phyloP scores from a whole-genome alignment of 75 land plant species.

The Cunninghamia lanceolata region DNA sequence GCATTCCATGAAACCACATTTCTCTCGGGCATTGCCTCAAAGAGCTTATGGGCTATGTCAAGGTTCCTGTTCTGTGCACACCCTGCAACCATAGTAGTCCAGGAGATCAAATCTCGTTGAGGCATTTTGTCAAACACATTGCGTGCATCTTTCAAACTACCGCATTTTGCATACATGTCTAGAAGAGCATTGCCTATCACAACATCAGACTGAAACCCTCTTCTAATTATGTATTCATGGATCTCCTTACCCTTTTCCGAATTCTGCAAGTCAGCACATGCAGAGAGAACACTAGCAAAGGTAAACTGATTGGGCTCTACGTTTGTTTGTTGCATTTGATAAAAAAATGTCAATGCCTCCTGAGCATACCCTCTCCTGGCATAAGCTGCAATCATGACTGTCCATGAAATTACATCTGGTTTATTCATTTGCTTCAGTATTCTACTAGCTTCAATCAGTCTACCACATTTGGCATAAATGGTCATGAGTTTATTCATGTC shows the following conservation, averaged over 20 bases:
- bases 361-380: background rate
- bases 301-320: constrained; percentile 4
- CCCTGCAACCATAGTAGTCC: constrained; percentile 55
- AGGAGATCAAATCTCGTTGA: constrained; percentile 22
- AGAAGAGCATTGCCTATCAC: constrained; percentile 21
- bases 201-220: constrained; percentile 3
- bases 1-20: constrained; percentile 51
- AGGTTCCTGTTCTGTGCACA: constrained; percentile 25
- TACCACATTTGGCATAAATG: constrained; percentile 21
- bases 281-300: background rate
- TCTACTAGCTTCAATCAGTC: constrained; percentile 9
- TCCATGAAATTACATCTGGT: constrained; percentile 26
- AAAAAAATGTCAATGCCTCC: constrained; percentile 14
- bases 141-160: constrained; percentile 21
- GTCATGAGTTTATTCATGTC: constrained; percentile 6
- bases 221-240: constrained; percentile 3
- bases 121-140: constrained; percentile 36
- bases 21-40: constrained; percentile 36
- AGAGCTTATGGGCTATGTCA: constrained; percentile 23
- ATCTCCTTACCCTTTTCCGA: background rate
- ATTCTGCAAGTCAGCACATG: background rate
- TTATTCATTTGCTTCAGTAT: constrained; percentile 14
- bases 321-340: constrained; percentile 8
- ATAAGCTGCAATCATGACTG: constrained; percentile 22
- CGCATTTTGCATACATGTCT: constrained; percentile 35